Evolutionary conservation across 176 grass and related monocot genomes (phyloP).

Genomic region (Poa annua): DNA sequence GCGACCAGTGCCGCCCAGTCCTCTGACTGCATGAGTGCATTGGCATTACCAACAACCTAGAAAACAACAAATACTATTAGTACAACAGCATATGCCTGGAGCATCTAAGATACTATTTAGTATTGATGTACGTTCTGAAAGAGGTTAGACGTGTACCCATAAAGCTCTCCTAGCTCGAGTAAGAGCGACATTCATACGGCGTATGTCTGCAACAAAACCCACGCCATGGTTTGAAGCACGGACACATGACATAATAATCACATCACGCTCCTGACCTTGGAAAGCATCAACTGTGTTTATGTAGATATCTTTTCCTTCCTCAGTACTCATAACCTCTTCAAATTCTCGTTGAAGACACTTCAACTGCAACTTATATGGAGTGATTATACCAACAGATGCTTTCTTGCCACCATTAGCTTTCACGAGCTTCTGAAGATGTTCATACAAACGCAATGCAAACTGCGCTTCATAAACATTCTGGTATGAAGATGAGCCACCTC

Average conservation of each 20-base stretch:
- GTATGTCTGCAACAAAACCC: conserved; percentile 98
- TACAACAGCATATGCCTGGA: conserved; percentile 15
- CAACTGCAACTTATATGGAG: conserved; percentile 96
- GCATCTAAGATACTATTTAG: neutral
- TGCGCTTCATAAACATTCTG: conserved; percentile 98
- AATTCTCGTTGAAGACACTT: conserved; percentile 98
- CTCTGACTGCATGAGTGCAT: conserved; percentile 86
- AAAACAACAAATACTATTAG: conserved; percentile 42
- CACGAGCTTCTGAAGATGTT: conserved; percentile 82
- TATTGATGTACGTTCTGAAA: conserved; percentile 4
- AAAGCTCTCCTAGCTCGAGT: conserved; percentile 92
- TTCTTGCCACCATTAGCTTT: conserved; percentile 90
- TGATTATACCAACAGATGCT: conserved; percentile 96
- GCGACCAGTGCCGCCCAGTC: conserved; percentile 90
- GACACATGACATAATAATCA: conserved; percentile 99
- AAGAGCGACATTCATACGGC: conserved; percentile 99
- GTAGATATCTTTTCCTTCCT: conserved; percentile 98
- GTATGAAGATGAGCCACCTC: conserved; percentile 84
- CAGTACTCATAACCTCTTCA: conserved; percentile 74
- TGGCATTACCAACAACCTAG: conserved; percentile 98
- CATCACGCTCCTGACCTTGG: conserved; percentile 97
- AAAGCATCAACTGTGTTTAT: conserved; percentile 99
- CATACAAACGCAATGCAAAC: conserved; percentile 74
- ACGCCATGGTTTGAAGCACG: conserved; percentile 95
- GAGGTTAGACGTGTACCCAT: conserved; percentile 59